Percentiles rank a stretch among this genome's conserved stretches.
Evolutionary conservation across 176 grass and related monocot species (phyloP).

Genomic region (Carex pumila): DNA sequence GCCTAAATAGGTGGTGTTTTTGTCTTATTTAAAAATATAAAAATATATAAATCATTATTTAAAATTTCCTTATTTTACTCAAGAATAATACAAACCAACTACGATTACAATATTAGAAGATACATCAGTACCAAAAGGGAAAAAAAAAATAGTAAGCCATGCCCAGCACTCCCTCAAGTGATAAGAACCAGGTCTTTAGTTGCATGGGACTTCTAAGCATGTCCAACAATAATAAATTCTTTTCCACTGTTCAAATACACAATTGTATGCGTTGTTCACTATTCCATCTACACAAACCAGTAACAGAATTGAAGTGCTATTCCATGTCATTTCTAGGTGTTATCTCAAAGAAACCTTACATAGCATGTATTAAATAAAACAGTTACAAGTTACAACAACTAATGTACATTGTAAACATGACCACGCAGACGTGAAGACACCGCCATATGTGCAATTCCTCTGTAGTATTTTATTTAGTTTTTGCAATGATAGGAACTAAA

Average conservation of each 20-base stretch:
- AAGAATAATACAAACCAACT: background rate
- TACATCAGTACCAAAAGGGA: background rate
- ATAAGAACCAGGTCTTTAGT: background rate
- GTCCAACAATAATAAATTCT: slow-evolving; percentile 8
- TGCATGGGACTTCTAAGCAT: background rate
- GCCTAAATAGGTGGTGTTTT: background rate
- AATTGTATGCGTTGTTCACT: slow-evolving; percentile 2
- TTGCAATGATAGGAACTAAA: background rate
- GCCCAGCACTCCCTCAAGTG: background rate
- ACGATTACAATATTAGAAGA: background rate
- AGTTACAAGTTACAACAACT: slow-evolving; percentile 19
- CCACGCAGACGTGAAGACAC: background rate
- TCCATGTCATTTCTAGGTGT: background rate
- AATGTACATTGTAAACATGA: slow-evolving; percentile 23
- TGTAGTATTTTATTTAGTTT: background rate
- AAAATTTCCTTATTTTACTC: background rate
- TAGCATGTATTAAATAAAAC: slow-evolving; percentile 10
- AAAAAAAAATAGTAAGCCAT: background rate
- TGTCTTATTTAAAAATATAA: too few species aligned
- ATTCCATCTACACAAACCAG: background rate
- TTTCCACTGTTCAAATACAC: slow-evolving; percentile 15
- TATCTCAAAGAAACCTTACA: slow-evolving; percentile 2
- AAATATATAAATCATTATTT: too few species aligned
- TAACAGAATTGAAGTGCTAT: background rate
- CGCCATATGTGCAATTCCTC: background rate